Conservation (phyloP, 352 stramenopile species). For the Globisporangium perplexum region DNA sequence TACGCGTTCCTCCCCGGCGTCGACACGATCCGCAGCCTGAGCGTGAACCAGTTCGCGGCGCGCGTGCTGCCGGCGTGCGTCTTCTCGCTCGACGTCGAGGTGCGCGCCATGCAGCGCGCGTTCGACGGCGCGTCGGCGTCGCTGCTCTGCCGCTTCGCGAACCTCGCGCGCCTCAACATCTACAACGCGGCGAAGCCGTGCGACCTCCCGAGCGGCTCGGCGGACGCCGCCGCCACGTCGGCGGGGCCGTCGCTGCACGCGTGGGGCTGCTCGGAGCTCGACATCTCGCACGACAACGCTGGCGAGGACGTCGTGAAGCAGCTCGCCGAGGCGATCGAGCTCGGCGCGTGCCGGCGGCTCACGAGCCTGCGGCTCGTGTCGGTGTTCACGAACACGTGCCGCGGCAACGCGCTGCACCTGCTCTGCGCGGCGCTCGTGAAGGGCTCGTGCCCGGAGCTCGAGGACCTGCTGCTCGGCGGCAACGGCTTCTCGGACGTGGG, state of each 20-base stretch:
- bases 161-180: slow-evolving; percentile 33
- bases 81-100: slow-evolving; percentile 39
- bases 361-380: slow-evolving; percentile 62
- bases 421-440: slow-evolving; percentile 36
- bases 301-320: slow-evolving; percentile 44
- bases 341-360: slow-evolving; percentile 31
- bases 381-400: slow-evolving; percentile 64
- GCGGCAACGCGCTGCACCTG: slow-evolving; percentile 32
- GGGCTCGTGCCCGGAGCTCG: slow-evolving; percentile 41
- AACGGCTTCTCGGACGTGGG: slow-evolving; percentile 65
- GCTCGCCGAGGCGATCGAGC: slow-evolving; percentile 29
- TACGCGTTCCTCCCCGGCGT: slow-evolving; percentile 63
- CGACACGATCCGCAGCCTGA: slow-evolving; percentile 56
- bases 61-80: slow-evolving; percentile 52
- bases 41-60: slow-evolving; percentile 59
- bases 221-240: no score
- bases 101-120: slow-evolving; percentile 27
- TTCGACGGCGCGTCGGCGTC: slow-evolving; percentile 14
- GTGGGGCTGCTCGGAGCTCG: slow-evolving; percentile 55
- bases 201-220: slow-evolving; percentile 5
- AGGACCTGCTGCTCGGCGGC: slow-evolving; percentile 54
- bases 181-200: slow-evolving; percentile 23
- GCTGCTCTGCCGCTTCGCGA: slow-evolving; percentile 40
- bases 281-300: slow-evolving; percentile 44
- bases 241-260: slow-evolving; percentile 39